Evolutionary conservation across 805 yeast species (phyloP).

Genomic region (Saccharomyces jurei): DNA sequence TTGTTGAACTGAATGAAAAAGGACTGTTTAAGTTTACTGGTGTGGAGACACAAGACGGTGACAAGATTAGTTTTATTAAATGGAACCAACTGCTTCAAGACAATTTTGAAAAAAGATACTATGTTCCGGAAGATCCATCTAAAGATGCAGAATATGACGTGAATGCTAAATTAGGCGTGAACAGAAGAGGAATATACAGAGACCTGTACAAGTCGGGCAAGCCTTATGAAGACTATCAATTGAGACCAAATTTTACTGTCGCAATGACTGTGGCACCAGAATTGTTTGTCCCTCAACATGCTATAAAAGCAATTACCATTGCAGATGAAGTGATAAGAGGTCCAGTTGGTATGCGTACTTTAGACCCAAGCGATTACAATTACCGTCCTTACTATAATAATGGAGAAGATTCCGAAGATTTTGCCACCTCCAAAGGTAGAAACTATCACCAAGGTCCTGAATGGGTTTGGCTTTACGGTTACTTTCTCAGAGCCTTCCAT

Average conservation of each 20-base stretch:
- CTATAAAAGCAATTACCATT: conserved; percentile 51
- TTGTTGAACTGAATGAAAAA: conserved; percentile 44
- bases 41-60: conserved; percentile 56
- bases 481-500: conserved; percentile 71
- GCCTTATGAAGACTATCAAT: conserved; percentile 86
- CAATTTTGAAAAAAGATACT: conserved; percentile 74
- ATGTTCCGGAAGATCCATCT: conserved; percentile 55
- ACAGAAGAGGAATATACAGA: conserved; percentile 91
- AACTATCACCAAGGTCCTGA: conserved; percentile 99
- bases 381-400: conserved; percentile 86
- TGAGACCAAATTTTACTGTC: conserved; percentile 85
- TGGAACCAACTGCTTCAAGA: conserved; percentile 69
- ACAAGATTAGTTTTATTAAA: conserved; percentile 43
- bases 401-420: conserved; percentile 72
- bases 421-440: conserved; percentile 89
- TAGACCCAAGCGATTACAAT: conserved; percentile 88
- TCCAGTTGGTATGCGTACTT: conserved; percentile 83
- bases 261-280: conserved; percentile 96
- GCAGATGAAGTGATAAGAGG: conserved; percentile 78
- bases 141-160: conserved; percentile 58
- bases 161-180: conserved; percentile 50
- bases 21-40: conserved; percentile 50
- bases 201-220: conserved; percentile 77
- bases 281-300: conserved; percentile 56
- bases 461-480: conserved; percentile 93